Conservation (phyloP, 495 filamentous ascomycete species). For the Pyrenopolyporus hunteri region DNA sequence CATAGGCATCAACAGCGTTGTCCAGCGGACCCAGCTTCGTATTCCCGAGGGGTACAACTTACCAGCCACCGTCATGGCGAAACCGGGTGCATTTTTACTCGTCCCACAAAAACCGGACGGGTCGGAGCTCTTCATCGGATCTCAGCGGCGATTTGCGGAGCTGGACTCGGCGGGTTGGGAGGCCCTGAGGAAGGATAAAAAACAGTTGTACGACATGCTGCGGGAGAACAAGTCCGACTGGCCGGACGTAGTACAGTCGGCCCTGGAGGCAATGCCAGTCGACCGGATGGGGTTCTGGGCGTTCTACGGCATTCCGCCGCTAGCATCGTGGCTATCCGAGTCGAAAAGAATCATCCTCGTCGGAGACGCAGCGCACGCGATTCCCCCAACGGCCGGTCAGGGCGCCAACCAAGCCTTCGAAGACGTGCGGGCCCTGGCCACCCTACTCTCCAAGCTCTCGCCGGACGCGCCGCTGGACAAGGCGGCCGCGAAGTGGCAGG, state of each 20-base stretch:
- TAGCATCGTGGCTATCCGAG: constrained; percentile 44
- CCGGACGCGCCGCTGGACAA: constrained; percentile 10
- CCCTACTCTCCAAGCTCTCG: constrained; percentile 24
- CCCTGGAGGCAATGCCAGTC: constrained; percentile 5
- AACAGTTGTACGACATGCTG: constrained; percentile 32
- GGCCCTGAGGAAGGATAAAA: constrained; percentile 29
- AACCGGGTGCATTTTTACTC: constrained; percentile 54
- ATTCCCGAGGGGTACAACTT: constrained; percentile 43
- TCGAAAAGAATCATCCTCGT: constrained; percentile 42
- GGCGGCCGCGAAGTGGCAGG: constrained; percentile 29
- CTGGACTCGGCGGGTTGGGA: constrained; percentile 32
- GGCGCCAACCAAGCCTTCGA: constrained; percentile 45
- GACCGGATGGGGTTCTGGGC: constrained; percentile 30
- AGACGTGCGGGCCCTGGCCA: constrained; percentile 40
- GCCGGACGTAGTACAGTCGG: constrained; percentile 31
- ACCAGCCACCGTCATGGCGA: constrained; percentile 51
- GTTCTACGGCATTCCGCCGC: constrained; percentile 18
- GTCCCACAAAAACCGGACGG: constrained; percentile 55
- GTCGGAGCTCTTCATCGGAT: constrained; percentile 52
- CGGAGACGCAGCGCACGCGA: constrained; percentile 54
- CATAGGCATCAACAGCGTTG: constrained; percentile 30
- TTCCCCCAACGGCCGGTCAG: constrained; percentile 47
- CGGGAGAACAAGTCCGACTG: constrained; percentile 27
- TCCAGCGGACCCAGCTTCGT: constrained; percentile 36
- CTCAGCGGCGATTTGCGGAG: constrained; percentile 39